These are phyloP conservation scores for Cladophialophora yegresii DNA, from an alignment of 2,329 filamentous ascomycete species.

Conservation along the genomic window DNA sequence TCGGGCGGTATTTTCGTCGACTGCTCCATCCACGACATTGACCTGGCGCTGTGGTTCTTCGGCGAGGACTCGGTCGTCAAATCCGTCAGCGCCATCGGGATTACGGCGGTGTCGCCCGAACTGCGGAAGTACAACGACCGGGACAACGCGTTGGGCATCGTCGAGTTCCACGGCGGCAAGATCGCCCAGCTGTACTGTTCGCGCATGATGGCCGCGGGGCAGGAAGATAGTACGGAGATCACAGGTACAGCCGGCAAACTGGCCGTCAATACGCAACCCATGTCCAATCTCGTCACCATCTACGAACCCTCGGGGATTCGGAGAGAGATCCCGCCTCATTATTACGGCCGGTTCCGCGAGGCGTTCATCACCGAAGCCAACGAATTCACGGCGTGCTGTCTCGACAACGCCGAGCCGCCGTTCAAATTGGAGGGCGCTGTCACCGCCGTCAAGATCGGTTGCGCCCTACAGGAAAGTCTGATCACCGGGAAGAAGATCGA, in stretches of 20 bases:
- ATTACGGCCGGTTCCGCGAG: slow-evolving; percentile 63
- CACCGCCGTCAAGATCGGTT: slow-evolving; percentile 60
- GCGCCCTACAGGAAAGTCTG: slow-evolving; percentile 60
- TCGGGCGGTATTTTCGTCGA: slow-evolving; percentile 71
- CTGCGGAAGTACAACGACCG: slow-evolving; percentile 60
- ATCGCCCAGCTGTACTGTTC: slow-evolving; percentile 66
- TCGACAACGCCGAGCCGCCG: slow-evolving; percentile 59
- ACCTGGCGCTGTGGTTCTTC: slow-evolving; percentile 66
- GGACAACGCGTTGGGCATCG: slow-evolving; percentile 64
- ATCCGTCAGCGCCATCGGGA: slow-evolving; percentile 58
- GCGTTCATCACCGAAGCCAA: slow-evolving; percentile 66
- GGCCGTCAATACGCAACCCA: slow-evolving; percentile 61
- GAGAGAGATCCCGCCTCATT: slow-evolving; percentile 62
- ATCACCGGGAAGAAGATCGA: slow-evolving; percentile 58
- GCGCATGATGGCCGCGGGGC: slow-evolving; percentile 68
- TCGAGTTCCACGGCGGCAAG: slow-evolving; percentile 65
- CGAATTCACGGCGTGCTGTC: slow-evolving; percentile 62
- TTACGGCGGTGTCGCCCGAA: slow-evolving; percentile 61
- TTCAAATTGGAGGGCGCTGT: slow-evolving; percentile 61
- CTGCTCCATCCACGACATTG: slow-evolving; percentile 71
- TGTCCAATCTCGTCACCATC: slow-evolving; percentile 57
- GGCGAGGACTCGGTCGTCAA: slow-evolving; percentile 58
- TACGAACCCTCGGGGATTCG: slow-evolving; percentile 58
- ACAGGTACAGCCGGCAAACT: slow-evolving; percentile 68
- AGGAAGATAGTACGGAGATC: slow-evolving; percentile 66